Conservation (phyloP, 129 eudicot genomes). For the Erigeron canadensis region DNA sequence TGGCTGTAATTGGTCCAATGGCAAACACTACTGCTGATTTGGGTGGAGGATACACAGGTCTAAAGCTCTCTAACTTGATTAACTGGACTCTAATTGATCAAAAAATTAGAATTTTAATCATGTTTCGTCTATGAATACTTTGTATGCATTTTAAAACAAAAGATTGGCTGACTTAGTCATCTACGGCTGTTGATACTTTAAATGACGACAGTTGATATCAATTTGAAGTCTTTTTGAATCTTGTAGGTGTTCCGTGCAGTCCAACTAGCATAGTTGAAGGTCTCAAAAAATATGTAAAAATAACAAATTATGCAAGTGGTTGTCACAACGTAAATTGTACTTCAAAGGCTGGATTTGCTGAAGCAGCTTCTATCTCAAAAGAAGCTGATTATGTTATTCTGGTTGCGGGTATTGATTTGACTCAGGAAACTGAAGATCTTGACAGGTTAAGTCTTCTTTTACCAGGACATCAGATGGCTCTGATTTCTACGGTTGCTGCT, state of each 20-base stretch:
- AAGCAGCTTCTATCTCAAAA: constrained; percentile 67
- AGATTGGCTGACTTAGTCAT: background rate
- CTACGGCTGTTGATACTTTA: background rate
- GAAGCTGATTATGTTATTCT: constrained; percentile 69
- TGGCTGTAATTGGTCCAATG: constrained; percentile 87
- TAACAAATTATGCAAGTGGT: constrained; percentile 49
- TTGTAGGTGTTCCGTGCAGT: constrained; percentile 70
- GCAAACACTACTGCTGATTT: constrained; percentile 55
- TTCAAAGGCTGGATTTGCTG: constrained; percentile 42
- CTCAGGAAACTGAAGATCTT: constrained; percentile 87
- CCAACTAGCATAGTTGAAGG: constrained; percentile 65
- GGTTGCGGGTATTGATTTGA: constrained; percentile 77
- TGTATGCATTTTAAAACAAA: background rate
- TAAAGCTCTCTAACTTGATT: background rate
- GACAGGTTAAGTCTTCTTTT: constrained; percentile 86
- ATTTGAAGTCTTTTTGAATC: constrained; percentile 16
- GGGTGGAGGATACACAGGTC: constrained; percentile 90
- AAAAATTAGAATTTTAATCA: too few relatives aligned
- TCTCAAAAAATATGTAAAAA: constrained; percentile 46
- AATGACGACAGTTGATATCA: background rate
- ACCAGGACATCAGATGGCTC: constrained; percentile 78
- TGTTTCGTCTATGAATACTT: background rate
- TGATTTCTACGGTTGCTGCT: constrained; percentile 56
- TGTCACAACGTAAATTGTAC: constrained; percentile 72
- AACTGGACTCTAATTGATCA: background rate